A percentile compares a stretch with the other conserved stretches of the same genome.
phyloP scores from a whole-genome alignment of 2,329 filamentous ascomycete species.

The Pseudogymnoascus sp. region DNA sequence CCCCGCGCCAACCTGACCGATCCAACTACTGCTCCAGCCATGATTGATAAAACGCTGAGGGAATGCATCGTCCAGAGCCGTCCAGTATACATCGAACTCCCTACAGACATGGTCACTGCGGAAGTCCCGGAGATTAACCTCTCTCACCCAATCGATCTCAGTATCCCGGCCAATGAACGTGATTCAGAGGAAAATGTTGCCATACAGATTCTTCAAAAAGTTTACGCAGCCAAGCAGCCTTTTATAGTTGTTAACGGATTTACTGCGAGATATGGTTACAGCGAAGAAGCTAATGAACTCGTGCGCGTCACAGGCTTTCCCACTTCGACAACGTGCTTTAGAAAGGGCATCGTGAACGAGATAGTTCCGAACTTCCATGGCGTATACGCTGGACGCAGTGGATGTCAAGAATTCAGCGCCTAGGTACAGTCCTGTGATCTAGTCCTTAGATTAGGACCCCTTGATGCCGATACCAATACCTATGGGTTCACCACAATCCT shows the following conservation, averaged over 20 bases:
- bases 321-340: conserved; percentile 42
- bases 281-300: conserved; percentile 32
- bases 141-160: conserved; percentile 21
- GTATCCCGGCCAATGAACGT: conserved; percentile 21
- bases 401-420: conserved; percentile 15
- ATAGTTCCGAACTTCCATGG: conserved; percentile 42
- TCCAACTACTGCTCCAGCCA: conserved; percentile 12
- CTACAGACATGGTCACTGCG: conserved; percentile 44
- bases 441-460: conserved; percentile 41
- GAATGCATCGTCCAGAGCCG: conserved; percentile 47
- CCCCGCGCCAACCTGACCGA: conserved; percentile 16
- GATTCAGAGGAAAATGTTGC: conserved; percentile 30
- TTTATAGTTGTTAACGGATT: conserved; percentile 49
- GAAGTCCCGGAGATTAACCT: conserved; percentile 31
- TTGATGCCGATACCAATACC: conserved; percentile 43
- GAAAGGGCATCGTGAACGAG: conserved; percentile 47
- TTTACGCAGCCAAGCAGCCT: conserved; percentile 42
- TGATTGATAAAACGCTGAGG: conserved; percentile 45
- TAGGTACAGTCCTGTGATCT: conserved; percentile 37
- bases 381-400: conserved; percentile 39
- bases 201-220: conserved; percentile 34
- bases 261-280: conserved; percentile 26
- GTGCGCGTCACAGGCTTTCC: conserved; percentile 41
- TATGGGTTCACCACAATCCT: conserved; percentile 31
- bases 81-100: conserved; percentile 52